Conservation (phyloP, 768 basidiomycete species). For the Tulasnella sp. region DNA sequence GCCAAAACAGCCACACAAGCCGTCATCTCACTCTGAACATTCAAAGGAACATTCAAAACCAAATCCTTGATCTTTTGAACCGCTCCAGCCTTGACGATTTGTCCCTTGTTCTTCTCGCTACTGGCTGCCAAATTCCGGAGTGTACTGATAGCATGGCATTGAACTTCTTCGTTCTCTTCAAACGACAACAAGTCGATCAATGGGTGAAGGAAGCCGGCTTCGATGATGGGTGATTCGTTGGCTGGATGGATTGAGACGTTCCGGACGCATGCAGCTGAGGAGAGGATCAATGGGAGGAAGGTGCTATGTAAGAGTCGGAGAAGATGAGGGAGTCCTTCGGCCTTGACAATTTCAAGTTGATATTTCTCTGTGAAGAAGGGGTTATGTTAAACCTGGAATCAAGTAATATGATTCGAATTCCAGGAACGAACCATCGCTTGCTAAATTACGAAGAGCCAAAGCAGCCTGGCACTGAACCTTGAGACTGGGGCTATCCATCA, state of each 20-base stretch:
- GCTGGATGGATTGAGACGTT: conserved; percentile 98
- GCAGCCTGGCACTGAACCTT: conserved; percentile 99
- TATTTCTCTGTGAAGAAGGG: conserved; percentile 67
- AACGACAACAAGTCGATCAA: conserved; percentile 92
- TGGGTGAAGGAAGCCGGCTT: conserved; percentile 92
- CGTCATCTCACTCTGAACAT: conserved; percentile 99
- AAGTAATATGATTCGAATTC: neutral
- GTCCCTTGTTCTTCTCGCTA: conserved; percentile 95
- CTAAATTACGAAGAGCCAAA: conserved; percentile 87
- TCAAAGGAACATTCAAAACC: conserved; percentile 86
- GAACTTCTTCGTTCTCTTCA: conserved; percentile 99
- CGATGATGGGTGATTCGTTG: conserved; percentile 99
- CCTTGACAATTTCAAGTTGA: conserved; percentile 94
- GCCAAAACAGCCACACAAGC: conserved; percentile 96
- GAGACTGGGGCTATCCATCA: conserved; percentile 95
- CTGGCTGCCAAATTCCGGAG: conserved; percentile 92
- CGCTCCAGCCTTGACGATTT: conserved; percentile 95
- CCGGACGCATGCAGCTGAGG: conserved; percentile 94
- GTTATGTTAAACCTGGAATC: neutral
- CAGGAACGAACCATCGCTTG: conserved; percentile 71
- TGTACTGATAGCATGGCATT: conserved; percentile 97
- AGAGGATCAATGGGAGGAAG: conserved; percentile 93
- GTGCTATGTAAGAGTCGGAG: conserved; percentile 91
- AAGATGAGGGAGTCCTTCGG: conserved; percentile 81
- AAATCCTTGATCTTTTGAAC: conserved; percentile 94